Percentiles rank a stretch among this genome's conserved stretches.
Evolutionary conservation across 305 asterid species (phyloP).

Genomic region (Lippia alba): DNA sequence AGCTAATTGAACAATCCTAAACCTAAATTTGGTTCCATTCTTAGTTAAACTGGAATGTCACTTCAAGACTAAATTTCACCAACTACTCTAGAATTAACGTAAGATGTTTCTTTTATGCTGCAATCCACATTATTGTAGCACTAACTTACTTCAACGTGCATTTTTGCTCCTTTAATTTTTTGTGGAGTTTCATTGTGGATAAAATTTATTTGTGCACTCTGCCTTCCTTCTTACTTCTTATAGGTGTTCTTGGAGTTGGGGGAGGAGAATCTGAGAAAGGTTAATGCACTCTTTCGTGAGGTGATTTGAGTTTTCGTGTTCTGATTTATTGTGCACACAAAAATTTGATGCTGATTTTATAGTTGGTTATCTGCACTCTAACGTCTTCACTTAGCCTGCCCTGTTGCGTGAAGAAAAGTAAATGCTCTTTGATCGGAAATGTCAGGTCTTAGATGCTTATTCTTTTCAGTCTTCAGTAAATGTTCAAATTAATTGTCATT

Average conservation of each 20-base stretch:
- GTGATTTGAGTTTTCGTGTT: slow-evolving; percentile 44
- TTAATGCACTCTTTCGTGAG: slow-evolving; percentile 84
- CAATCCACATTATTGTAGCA: slow-evolving; percentile 17
- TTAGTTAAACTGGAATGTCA: slow-evolving; percentile 16
- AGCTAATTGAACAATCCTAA: slow-evolving; percentile 12
- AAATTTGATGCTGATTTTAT: too few species aligned
- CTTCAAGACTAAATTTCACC: slow-evolving; percentile 21
- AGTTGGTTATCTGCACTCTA: too few species aligned
- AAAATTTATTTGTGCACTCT: slow-evolving; percentile 26
- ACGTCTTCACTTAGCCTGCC: too few species aligned
- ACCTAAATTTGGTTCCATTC: slow-evolving; percentile 15
- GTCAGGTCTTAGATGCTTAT: too few species aligned
- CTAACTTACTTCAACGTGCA: slow-evolving; percentile 24
- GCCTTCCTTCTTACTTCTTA: slow-evolving; percentile 36
- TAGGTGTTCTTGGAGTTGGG: slow-evolving; percentile 92
- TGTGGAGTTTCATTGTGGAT: slow-evolving; percentile 24
- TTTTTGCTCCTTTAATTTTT: slow-evolving; percentile 16
- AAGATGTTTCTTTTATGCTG: slow-evolving; percentile 16
- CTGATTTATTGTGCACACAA: too few species aligned
- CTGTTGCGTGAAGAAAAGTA: too few species aligned
- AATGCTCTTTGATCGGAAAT: too few species aligned
- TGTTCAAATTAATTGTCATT: slow-evolving; percentile 27
- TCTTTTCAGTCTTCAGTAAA: neutral
- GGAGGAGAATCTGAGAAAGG: slow-evolving; percentile 77
- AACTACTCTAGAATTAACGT: slow-evolving; percentile 18